These are phyloP conservation scores for Lepiota venenata DNA, from an alignment of 768 basidiomycete species.

Conservation along the genomic window DNA sequence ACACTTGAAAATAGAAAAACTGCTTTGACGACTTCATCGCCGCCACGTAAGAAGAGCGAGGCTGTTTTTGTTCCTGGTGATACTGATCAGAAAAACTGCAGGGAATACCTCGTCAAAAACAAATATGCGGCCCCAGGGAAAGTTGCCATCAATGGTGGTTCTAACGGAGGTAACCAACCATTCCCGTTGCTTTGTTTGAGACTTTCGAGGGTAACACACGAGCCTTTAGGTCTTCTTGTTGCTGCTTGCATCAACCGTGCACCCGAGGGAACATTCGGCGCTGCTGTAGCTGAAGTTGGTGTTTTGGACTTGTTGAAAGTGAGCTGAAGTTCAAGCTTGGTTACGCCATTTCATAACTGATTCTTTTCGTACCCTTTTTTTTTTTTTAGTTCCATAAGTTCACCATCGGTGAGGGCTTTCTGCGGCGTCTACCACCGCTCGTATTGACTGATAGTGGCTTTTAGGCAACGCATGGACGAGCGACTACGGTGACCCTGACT, in stretches of 20 bases:
- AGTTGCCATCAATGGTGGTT: slow-evolving; percentile 74
- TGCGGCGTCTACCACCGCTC: not conserved
- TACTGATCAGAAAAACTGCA: slow-evolving; percentile 23
- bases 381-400: slow-evolving; percentile 61
- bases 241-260: slow-evolving; percentile 84
- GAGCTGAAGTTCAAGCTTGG: slow-evolving; percentile 10
- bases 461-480: slow-evolving; percentile 74
- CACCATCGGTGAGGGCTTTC: slow-evolving; percentile 54
- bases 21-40: slow-evolving; percentile 83
- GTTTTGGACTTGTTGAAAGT: slow-evolving; percentile 81
- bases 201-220: not conserved
- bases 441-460: slow-evolving; percentile 2
- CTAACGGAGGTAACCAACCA: slow-evolving; percentile 64
- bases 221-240: slow-evolving; percentile 60
- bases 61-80: not conserved
- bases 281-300: slow-evolving; percentile 77
- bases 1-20: slow-evolving; percentile 46
- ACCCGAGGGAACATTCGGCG: slow-evolving; percentile 72
- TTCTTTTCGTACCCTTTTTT: not conserved
- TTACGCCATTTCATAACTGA: slow-evolving; percentile 1
- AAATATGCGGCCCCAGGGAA: slow-evolving; percentile 68
- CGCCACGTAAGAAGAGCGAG: slow-evolving; percentile 56
- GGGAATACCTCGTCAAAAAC: slow-evolving; percentile 69
- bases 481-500: slow-evolving; percentile 76
- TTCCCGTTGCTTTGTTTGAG: not conserved